Percentiles rank a stretch among this genome's conserved stretches.
Conservation (phyloP, 352 stramenopile genomes). For the Achlya hypogyna region DNA sequence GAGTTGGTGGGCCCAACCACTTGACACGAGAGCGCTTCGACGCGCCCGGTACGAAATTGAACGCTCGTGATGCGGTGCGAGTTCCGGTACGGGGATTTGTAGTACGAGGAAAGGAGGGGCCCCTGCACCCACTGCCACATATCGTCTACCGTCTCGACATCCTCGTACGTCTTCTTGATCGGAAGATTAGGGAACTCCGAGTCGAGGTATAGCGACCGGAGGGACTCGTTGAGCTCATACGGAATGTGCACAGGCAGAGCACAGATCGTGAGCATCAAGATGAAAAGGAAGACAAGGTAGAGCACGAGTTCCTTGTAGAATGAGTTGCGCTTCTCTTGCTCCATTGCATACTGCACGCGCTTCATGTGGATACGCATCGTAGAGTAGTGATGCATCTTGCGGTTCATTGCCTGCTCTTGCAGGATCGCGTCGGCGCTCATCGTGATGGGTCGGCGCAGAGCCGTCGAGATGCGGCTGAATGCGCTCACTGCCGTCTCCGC, state of each 20-base stretch:
- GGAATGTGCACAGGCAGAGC: constrained; percentile 62
- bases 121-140: constrained; percentile 67
- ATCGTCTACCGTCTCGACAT: constrained; percentile 50
- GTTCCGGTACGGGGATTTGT: constrained; percentile 55
- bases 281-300: constrained; percentile 56
- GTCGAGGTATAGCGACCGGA: constrained; percentile 52
- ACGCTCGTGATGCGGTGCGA: constrained; percentile 51
- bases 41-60: constrained; percentile 48
- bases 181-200: constrained; percentile 51
- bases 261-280: constrained; percentile 53
- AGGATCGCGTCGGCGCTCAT: constrained; percentile 1
- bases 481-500: background rate
- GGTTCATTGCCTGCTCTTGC: background rate
- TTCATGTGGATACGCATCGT: constrained; percentile 83
- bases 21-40: constrained; percentile 45
- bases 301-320: constrained; percentile 73
- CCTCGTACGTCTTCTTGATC: constrained; percentile 55
- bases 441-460: background rate
- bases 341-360: constrained; percentile 63
- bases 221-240: constrained; percentile 56
- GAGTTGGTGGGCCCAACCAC: constrained; percentile 31
- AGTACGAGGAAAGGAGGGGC: constrained; percentile 59
- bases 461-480: background rate
- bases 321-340: constrained; percentile 76
- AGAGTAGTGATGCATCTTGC: constrained; percentile 54